These are phyloP conservation scores for Plicaturopsis crispa DNA, from an alignment of 768 basidiomycete species.

Conservation along the genomic window DNA sequence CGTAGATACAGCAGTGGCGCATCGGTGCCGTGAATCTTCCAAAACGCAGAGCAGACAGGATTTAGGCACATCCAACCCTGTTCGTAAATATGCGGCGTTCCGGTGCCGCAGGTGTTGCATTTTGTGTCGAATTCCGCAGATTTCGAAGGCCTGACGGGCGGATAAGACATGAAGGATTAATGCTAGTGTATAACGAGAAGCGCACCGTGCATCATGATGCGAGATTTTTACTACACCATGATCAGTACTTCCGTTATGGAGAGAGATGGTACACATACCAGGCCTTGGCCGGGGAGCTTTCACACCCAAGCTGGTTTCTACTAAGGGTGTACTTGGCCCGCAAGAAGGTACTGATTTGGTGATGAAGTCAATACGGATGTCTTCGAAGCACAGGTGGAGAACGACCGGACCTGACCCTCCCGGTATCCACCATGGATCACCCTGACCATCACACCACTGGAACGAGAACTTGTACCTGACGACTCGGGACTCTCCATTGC, in stretches of 20 bases:
- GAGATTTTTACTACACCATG: too few species aligned
- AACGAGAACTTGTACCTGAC: constrained; percentile 79
- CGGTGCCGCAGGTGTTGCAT: constrained; percentile 25
- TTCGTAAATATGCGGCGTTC: constrained; percentile 30
- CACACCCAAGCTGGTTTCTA: constrained; percentile 1
- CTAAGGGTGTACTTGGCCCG: neutral
- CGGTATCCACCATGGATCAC: constrained; percentile 45
- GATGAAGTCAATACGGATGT: too few species aligned
- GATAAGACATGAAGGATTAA: constrained; percentile 44
- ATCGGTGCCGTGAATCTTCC: constrained; percentile 15
- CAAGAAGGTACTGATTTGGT: neutral
- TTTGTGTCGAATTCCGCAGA: neutral
- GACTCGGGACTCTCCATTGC: constrained; percentile 41
- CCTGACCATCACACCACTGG: constrained; percentile 76
- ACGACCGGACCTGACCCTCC: too few species aligned
- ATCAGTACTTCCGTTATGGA: too few species aligned
- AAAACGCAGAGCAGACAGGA: constrained; percentile 32
- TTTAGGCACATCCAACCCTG: constrained; percentile 40
- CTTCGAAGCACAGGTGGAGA: too few species aligned
- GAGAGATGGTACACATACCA: too few species aligned
- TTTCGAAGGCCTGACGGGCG: constrained; percentile 44
- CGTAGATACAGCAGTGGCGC: constrained; percentile 27
- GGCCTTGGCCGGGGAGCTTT: neutral
- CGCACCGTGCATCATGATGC: constrained; percentile 36
- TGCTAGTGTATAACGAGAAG: constrained; percentile 52